Percentiles rank a stretch among this genome's conserved stretches.
These are phyloP conservation scores for Malassezia vespertilionis DNA, from an alignment of 1,284 basidiomycete species.

Conservation along the genomic window DNA sequence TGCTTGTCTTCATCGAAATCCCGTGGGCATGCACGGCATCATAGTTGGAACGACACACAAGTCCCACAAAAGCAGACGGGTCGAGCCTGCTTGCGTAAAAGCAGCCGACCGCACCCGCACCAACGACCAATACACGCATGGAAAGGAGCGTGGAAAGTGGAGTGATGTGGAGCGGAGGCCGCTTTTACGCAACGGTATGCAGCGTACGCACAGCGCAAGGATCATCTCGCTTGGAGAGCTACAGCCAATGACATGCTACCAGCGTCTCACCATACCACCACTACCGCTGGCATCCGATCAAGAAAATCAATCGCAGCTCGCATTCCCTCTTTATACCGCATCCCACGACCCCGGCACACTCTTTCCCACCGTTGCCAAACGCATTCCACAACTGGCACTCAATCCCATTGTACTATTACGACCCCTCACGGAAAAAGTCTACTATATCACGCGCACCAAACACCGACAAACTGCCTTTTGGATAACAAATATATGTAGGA, in stretches of 20 bases:
- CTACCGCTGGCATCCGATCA: too few relatives aligned
- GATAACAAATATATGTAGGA: slow-evolving; percentile 32
- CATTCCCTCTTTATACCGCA: too few relatives aligned
- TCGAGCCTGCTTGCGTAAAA: slow-evolving; percentile 49
- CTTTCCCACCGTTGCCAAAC: background rate
- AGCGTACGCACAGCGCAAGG: too few relatives aligned
- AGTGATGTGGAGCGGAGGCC: background rate
- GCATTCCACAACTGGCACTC: background rate
- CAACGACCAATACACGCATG: slow-evolving; percentile 41
- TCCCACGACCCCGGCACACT: too few relatives aligned
- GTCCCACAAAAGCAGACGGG: slow-evolving; percentile 42
- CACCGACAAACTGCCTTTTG: slow-evolving; percentile 31
- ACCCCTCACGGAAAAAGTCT: slow-evolving; percentile 25
- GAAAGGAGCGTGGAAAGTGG: background rate
- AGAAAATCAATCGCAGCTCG: too few relatives aligned
- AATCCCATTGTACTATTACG: background rate
- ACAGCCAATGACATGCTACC: too few relatives aligned
- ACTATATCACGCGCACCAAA: slow-evolving; percentile 34
- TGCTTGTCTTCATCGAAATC: slow-evolving; percentile 47
- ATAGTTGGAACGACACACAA: slow-evolving; percentile 51
- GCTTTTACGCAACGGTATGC: too few relatives aligned
- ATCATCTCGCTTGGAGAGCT: too few relatives aligned
- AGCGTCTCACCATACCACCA: too few relatives aligned
- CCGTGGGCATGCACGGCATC: slow-evolving; percentile 43
- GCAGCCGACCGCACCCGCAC: slow-evolving; percentile 50